Conservation (phyloP, 2,329 filamentous ascomycete species). For the Huntiella abstrusa region DNA sequence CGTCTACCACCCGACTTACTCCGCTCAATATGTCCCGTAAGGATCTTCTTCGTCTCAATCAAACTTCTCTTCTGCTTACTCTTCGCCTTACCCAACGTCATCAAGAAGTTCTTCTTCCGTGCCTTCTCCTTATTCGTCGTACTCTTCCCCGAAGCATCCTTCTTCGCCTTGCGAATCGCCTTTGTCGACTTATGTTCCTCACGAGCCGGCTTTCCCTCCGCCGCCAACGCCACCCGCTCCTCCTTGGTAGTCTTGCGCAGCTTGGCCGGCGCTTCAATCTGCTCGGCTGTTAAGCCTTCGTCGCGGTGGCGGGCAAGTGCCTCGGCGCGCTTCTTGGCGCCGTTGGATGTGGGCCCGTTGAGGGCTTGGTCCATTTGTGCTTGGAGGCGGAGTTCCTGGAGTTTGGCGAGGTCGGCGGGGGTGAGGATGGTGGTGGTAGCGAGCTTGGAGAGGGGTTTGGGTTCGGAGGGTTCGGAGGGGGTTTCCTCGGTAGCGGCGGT, state of each 20-base stretch:
- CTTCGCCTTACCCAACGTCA: constrained; percentile 94
- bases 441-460: constrained; percentile 42
- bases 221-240: constrained; percentile 67
- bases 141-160: constrained; percentile 78
- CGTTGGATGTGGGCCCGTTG: constrained; percentile 17
- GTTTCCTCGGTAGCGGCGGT: constrained; percentile 14
- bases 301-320: constrained; percentile 49
- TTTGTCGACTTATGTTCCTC: constrained; percentile 72
- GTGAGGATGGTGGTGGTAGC: constrained; percentile 91
- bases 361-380: constrained; percentile 50
- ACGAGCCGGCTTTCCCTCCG: constrained; percentile 60
- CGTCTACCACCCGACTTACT: constrained; percentile 69
- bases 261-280: constrained; percentile 73
- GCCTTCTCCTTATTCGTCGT: constrained; percentile 96
- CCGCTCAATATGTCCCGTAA: constrained; percentile 66
- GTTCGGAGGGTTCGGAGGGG: constrained; percentile 18
- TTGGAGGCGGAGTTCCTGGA: constrained; percentile 66
- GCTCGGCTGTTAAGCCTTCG: constrained; percentile 72
- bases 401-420: constrained; percentile 85
- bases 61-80: constrained; percentile 88
- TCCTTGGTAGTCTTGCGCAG: constrained; percentile 77
- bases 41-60: constrained; percentile 60
- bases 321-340: constrained; percentile 28
- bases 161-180: constrained; percentile 70
- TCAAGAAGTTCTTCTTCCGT: constrained; percentile 93